Percentiles rank a stretch among this genome's conserved stretches.
Evolutionary conservation across 345 rosid genomes (phyloP).

Genomic region (Salix dunnii): DNA sequence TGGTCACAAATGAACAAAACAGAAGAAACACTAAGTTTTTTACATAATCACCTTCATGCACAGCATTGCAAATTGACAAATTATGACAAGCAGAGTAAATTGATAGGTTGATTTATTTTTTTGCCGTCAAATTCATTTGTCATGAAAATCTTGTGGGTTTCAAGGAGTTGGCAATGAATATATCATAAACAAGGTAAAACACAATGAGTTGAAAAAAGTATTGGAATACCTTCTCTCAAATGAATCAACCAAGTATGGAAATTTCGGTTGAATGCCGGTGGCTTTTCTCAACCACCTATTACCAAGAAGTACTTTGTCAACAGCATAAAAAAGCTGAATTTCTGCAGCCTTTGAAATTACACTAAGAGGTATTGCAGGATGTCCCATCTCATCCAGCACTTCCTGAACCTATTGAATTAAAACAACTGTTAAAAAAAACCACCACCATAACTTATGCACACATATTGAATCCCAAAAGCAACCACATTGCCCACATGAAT

Average conservation of each 20-base stretch:
- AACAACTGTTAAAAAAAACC: not conserved
- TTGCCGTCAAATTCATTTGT: not conserved
- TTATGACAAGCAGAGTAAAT: not conserved
- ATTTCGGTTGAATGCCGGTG: conserved; percentile 88
- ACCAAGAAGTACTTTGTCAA: conserved; percentile 78
- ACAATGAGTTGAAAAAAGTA: conserved; percentile 3
- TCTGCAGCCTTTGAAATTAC: conserved; percentile 96
- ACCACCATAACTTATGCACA: not conserved
- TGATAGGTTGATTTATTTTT: not conserved
- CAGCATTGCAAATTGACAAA: not conserved
- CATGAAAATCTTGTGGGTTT: not conserved
- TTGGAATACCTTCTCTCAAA: conserved; percentile 74
- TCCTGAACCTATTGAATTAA: conserved; percentile 70
- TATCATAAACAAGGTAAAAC: not conserved
- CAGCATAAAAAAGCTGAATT: conserved; percentile 73
- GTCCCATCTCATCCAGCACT: conserved; percentile 86
- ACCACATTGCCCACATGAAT: not conserved
- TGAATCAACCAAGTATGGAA: conserved; percentile 86
- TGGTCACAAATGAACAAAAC: not conserved
- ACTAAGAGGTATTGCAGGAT: conserved; percentile 74
- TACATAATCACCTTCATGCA: not conserved
- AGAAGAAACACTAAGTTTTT: not conserved
- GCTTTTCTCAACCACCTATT: conserved; percentile 93
- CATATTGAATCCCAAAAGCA: not conserved
- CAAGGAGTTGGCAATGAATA: not conserved